These are phyloP conservation scores for Neltuma alba DNA, from an alignment of 306 rosid genomes.

Conservation along the genomic window DNA sequence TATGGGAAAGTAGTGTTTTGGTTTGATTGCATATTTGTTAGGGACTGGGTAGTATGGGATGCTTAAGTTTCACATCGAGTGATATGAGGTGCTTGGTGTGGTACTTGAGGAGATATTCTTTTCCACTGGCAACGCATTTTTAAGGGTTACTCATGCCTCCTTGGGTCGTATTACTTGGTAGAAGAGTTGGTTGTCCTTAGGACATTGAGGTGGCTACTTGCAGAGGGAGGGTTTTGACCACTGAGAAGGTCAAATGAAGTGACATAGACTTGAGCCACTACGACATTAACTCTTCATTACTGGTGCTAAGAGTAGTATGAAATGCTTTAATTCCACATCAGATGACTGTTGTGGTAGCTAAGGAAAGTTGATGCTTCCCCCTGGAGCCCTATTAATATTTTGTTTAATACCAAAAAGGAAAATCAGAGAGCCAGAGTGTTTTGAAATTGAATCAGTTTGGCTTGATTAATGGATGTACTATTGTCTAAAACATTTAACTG, in stretches of 20 bases:
- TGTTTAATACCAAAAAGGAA: no score
- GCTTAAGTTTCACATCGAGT: neutral
- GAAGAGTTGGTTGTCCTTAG: neutral
- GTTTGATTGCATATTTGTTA: neutral
- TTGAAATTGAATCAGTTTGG: neutral
- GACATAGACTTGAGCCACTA: neutral
- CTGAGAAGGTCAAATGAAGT: neutral
- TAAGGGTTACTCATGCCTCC: neutral
- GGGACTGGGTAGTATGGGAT: neutral
- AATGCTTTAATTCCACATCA: neutral
- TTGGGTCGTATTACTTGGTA: neutral
- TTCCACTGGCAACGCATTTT: neutral
- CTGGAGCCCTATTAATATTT: neutral
- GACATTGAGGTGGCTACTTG: neutral
- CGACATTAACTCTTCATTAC: neutral
- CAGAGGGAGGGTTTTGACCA: neutral
- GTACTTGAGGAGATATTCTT: neutral
- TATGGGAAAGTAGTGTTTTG: neutral
- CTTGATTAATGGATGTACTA: neutral
- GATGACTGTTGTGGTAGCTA: neutral
- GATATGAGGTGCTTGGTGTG: neutral
- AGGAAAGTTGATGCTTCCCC: neutral
- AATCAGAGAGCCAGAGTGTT: neutral
- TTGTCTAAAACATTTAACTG: neutral
- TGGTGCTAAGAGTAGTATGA: neutral